phyloP scores from a whole-genome alignment of 1,284 basidiomycete genomes.

The Hypsizygus ulmarius region DNA sequence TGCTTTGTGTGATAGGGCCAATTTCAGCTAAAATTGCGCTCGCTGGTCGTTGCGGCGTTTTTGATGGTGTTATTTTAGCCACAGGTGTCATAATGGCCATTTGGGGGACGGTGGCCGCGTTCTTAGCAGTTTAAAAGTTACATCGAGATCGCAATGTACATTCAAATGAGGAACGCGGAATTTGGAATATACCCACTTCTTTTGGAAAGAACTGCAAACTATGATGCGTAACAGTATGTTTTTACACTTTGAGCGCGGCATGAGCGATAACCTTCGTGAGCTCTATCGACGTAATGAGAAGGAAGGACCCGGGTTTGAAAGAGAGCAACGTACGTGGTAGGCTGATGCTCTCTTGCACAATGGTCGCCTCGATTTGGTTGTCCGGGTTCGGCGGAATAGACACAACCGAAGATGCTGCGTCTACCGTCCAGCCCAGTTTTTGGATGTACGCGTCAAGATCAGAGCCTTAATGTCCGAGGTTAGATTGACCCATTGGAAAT shows the following conservation, averaged over 20 bases:
- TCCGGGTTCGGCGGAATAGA: conserved; percentile 85
- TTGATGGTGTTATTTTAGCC: conserved; percentile 59
- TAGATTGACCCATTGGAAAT: conserved; percentile 22
- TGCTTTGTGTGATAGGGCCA: conserved; percentile 81
- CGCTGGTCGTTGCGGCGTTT: conserved; percentile 42
- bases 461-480: conserved; percentile 38
- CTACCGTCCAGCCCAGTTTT: conserved; percentile 74
- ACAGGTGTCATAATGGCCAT: conserved; percentile 64
- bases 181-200: neutral
- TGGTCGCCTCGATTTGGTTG: conserved; percentile 93
- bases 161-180: no score
- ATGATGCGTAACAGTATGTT: conserved; percentile 3
- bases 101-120: conserved; percentile 77
- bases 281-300: conserved; percentile 46
- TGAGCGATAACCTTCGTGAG: conserved; percentile 82
- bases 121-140: conserved; percentile 36
- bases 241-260: conserved; percentile 40
- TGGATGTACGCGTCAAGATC: conserved; percentile 66
- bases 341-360: conserved; percentile 88
- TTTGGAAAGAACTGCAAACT: neutral
- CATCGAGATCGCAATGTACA: conserved; percentile 1
- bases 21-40: conserved; percentile 63
- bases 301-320: conserved; percentile 8
- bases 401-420: conserved; percentile 59
- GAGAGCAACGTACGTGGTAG: conserved; percentile 70